Base-by-base conservation (phyloP, 495 filamentous ascomycete genomes). In the Hypoxylon subgilvum region DNA sequence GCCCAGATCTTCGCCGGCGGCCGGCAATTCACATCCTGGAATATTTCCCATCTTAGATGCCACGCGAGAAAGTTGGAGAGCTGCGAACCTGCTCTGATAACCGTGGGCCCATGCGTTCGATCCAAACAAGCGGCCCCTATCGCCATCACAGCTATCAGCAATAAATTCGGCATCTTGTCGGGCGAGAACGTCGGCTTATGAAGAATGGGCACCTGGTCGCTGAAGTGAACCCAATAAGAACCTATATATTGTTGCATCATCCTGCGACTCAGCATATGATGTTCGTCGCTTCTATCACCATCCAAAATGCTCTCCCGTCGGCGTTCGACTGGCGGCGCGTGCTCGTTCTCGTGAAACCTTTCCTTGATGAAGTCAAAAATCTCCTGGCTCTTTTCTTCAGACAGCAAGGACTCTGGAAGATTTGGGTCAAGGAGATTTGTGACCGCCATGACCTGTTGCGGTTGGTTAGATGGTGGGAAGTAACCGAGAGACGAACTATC, bases 1-100 rank as follows among this genome's bases (percentile, higher is more conserved):
- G 96, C 83, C 94, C 94, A 98, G n/a, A 98, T 79, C 73, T 96
- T 94, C 12, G 94, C 94, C 2, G 94, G 93, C 6, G 94, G 92
- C n/a, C 88, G 79, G 72, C 93, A 96, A 70, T 96, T 91, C 19
- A 82, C 80, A 69, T 96, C 88, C 76, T 88, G 91, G 66, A 97
- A 97, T 49, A 93, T 86, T 66, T 92, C 88, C 88, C 92, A 96
- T 22, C 94, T 82, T 8, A 97, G 73, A 76, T 96, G 90, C 88
- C 89, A 93, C 2, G 91, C 89, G 28, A 97, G 76, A 68, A 96
- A 94, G 67, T 88, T 89, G 32, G 91, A 88, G 21, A 97, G 76
- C 49, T 91, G 83, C 1, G 88, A 85, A 9, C 88, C 89, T 13
- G 83, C 82, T 59, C 89, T 82, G 4, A 87, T 92, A 2, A 88